Percentiles rank a stretch among this genome's conserved stretches.
These are phyloP conservation scores for Quercus phellos DNA, from an alignment of 331 rosid genomes.

Conservation along the genomic window DNA sequence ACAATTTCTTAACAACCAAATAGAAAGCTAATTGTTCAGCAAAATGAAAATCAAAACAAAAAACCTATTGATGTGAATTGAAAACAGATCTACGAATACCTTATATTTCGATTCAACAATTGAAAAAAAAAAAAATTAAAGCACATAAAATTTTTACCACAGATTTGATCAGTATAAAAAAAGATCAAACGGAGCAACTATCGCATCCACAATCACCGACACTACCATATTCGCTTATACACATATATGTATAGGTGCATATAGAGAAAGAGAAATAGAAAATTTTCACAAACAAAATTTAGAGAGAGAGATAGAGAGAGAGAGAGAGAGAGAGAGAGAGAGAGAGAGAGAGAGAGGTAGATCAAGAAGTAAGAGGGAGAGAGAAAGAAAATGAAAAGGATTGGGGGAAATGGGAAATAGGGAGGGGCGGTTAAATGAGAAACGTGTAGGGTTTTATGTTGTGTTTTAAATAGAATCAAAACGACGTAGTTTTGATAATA, in stretches of 20 bases:
- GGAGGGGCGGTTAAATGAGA: no score
- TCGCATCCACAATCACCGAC: slow-evolving; percentile 34
- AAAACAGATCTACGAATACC: not conserved
- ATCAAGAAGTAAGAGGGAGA: no score
- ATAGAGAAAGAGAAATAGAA: not conserved
- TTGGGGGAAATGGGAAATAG: no score
- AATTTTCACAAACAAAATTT: not conserved
- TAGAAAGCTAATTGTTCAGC: not conserved
- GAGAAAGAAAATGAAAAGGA: no score
- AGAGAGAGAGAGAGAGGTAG: no score
- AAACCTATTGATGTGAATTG: no score
- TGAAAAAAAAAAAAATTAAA: not conserved
- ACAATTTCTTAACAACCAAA: not conserved
- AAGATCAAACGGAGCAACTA: slow-evolving; percentile 21
- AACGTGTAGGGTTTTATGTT: no score
- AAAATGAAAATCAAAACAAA: no score
- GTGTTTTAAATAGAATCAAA: no score
- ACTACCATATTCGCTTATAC: slow-evolving; percentile 15
- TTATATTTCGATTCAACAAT: not conserved
- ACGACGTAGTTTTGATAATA: no score
- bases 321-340: not conserved
- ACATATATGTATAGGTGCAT: not conserved
- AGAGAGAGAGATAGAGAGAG: not conserved
- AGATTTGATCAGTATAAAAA: slow-evolving; percentile 50
- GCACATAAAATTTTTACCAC: slow-evolving; percentile 34